These are phyloP conservation scores for Plasmodium sp. DNA, from an alignment of 169 alveolate species.

Conservation along the genomic window DNA sequence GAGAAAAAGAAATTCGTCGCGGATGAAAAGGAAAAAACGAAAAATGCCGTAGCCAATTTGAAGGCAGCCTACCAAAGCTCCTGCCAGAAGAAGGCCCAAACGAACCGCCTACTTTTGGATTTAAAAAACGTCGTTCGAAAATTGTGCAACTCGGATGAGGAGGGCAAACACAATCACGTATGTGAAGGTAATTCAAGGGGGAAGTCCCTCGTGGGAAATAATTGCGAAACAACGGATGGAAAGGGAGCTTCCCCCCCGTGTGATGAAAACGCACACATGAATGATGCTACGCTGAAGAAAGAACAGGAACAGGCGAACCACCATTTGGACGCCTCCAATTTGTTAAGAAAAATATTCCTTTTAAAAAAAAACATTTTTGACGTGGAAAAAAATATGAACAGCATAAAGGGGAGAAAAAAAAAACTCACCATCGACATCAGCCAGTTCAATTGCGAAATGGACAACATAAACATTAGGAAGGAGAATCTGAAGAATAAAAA, in stretches of 20 bases:
- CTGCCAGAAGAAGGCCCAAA: background rate
- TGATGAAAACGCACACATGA: background rate
- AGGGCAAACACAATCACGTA: background rate
- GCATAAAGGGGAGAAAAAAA: constrained; percentile 25
- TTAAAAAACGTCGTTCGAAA: background rate
- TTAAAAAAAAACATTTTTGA: constrained; percentile 29
- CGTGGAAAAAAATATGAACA: constrained; percentile 11
- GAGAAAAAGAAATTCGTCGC: background rate
- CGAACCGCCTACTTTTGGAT: background rate
- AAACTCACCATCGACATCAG: constrained; percentile 48
- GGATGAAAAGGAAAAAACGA: constrained; percentile 13
- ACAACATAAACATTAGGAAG: constrained; percentile 45
- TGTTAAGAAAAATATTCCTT: constrained; percentile 3
- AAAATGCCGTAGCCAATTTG: background rate
- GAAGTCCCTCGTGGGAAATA: background rate
- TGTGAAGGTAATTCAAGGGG: background rate
- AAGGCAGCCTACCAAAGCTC: background rate
- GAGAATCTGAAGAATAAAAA: constrained; percentile 49
- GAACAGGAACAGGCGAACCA: background rate
- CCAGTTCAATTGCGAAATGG: constrained; percentile 39
- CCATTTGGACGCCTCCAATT: background rate
- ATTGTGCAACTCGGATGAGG: background rate
- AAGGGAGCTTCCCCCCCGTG: background rate
- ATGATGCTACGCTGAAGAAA: background rate
- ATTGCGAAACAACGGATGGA: background rate